Base-by-base conservation (phyloP, 2,329 filamentous ascomycete species). In the Clonostachys byssicola region DNA sequence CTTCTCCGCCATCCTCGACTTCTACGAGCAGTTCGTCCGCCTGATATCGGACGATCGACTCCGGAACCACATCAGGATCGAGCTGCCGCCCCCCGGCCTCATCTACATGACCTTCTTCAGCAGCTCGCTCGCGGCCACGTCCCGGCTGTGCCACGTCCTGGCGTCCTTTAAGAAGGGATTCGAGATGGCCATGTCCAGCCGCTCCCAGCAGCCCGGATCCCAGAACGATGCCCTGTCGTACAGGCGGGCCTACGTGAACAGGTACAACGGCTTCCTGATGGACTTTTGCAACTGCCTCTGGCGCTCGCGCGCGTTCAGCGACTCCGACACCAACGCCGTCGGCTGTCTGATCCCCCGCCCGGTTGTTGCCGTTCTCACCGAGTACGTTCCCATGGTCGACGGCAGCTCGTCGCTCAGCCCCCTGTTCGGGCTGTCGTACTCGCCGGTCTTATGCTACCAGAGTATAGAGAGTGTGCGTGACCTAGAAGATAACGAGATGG, bases 261-360 rank as follows among this genome's bases (percentile, higher is more conserved):
- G 77, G 20, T 92, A 94, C 69, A 95, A 95, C 61, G 86, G 86
- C 18, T 91, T 87, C 61, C 77, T 95, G 34, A 92, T 94, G 82
- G 90, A 95, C 60, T 78, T 91, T 34, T 92, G 89, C 71, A 95
- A 95, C 60, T 82, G 88, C 44, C 64, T 94, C 42, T 95, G 89
- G 89, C 80, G 89, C 9, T 80, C 81, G 18, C 80, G 85, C 12
- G 89, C 86, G 1, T 85, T 95, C 49, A 81, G 81, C 49, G 69
- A 70, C 12, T 70, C 72, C 2, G 88, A 92, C 53, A 68, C 76
- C n/a, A 83, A 83, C 56, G 74, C 81, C 3, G 72, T 75, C 46
- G 81, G 79, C 9, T 83, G 79, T 54, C 64, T 77, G 49, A 53
- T 80, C 7, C 62, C 76, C 13, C 56, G 58, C 12, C 51, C 66